Percentiles rank a stretch among this genome's conserved stretches.
Conservation (phyloP, 192 early-diverging fungal species). For the Lobulomyces angularis region DNA sequence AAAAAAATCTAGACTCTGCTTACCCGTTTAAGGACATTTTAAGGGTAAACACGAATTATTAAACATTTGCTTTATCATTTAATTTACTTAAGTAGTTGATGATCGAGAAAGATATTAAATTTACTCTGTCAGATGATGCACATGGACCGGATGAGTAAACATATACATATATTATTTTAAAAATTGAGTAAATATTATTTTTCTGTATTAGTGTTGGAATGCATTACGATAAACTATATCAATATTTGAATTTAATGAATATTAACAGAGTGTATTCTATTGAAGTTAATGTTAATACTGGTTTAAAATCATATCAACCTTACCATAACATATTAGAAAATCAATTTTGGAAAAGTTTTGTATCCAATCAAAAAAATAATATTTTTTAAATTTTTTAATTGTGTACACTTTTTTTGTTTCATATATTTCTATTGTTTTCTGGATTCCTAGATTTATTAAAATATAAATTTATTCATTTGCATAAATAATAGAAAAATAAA, state of each 20-base stretch:
- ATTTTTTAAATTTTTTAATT: no score
- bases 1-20: conserved; percentile 70
- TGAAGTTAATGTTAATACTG: neutral
- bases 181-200: no score
- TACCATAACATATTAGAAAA: neutral
- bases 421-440: no score
- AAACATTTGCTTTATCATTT: neutral
- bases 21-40: conserved; percentile 84
- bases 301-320: neutral
- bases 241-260: conserved; percentile 59
- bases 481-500: no score
- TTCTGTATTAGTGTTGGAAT: no score
- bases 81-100: conserved; percentile 25
- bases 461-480: no score
- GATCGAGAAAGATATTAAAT: conserved; percentile 50
- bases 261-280: conserved; percentile 35
- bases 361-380: no score
- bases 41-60: conserved; percentile 26
- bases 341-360: neutral
- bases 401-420: no score
- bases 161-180: no score
- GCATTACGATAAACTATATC: conserved; percentile 60
- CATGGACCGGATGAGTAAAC: conserved; percentile 83
- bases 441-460: no score
- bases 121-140: conserved; percentile 86